Evolutionary conservation across 495 filamentous ascomycete species (phyloP).

Genomic region (Bacidia gigantensis): DNA sequence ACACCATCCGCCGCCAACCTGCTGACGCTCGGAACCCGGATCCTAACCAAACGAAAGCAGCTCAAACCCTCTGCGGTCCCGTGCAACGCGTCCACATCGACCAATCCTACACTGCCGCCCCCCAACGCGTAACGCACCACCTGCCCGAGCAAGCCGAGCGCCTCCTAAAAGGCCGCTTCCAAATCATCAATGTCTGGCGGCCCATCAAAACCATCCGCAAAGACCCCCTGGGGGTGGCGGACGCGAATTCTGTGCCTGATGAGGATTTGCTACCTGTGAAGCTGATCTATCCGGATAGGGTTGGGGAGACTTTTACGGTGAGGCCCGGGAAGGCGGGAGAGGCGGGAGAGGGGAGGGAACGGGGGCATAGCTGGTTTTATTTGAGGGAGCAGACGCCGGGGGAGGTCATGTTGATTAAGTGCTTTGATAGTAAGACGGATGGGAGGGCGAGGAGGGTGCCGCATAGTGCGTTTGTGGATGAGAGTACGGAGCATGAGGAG

Average conservation of each 20-base stretch:
- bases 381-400: slow-evolving; percentile 39
- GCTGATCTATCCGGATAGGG: slow-evolving; percentile 37
- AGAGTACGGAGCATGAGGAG: slow-evolving; percentile 32
- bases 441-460: slow-evolving; percentile 40
- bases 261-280: slow-evolving; percentile 32
- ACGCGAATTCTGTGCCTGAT: slow-evolving; percentile 34
- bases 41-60: background rate
- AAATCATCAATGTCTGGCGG: slow-evolving; percentile 73
- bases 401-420: slow-evolving; percentile 55
- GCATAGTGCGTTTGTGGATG: slow-evolving; percentile 50
- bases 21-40: slow-evolving; percentile 19
- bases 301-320: slow-evolving; percentile 34
- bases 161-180: slow-evolving; percentile 49
- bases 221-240: slow-evolving; percentile 50
- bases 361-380: slow-evolving; percentile 38
- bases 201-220: slow-evolving; percentile 50
- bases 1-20: slow-evolving; percentile 51
- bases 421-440: slow-evolving; percentile 52
- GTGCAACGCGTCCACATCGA: slow-evolving; percentile 60
- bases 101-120: slow-evolving; percentile 48
- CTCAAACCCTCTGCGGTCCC: slow-evolving; percentile 38
- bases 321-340: too few relatives aligned
- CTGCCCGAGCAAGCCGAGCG: slow-evolving; percentile 47
- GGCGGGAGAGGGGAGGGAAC: too few relatives aligned
- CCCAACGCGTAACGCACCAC: slow-evolving; percentile 43